Evolutionary conservation across 2,329 filamentous ascomycete genomes (phyloP).

Genomic region (Coniochaeta sp.): DNA sequence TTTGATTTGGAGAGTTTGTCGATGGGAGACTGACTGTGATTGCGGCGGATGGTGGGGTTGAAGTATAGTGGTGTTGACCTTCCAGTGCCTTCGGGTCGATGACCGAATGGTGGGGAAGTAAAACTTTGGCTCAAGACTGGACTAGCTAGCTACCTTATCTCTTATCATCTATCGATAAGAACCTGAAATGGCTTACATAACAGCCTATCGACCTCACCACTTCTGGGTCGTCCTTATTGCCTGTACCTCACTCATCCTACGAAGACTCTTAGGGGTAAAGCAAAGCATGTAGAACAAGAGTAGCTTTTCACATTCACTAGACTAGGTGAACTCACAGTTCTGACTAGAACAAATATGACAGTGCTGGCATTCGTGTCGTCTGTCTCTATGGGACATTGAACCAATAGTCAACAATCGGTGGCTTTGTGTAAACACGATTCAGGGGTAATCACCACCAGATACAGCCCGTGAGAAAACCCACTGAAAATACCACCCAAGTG

Average conservation of each 20-base stretch:
- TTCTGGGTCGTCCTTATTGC: too few species aligned
- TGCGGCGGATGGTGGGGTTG: neutral
- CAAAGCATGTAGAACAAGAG: neutral
- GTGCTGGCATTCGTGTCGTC: neutral
- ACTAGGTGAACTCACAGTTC: too few species aligned
- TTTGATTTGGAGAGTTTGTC: too few species aligned
- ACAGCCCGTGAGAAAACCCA: neutral
- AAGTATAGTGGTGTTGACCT: neutral
- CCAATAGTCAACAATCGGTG: neutral
- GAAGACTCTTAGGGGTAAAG: neutral
- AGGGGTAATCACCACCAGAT: neutral
- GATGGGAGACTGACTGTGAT: too few species aligned
- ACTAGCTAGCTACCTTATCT: neutral
- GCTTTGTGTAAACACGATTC: neutral
- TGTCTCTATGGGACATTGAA: neutral
- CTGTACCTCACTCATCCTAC: too few species aligned
- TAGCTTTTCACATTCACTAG: neutral
- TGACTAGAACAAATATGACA: too few species aligned
- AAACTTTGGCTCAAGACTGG: neutral
- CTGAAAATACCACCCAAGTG: neutral
- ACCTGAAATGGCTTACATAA: neutral
- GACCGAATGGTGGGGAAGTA: neutral
- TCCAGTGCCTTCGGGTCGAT: conserved; percentile 1
- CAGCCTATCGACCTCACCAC: too few species aligned
- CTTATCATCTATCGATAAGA: neutral